A percentile compares a stretch with the other conserved stretches of the same genome.
Conservation (phyloP, 2,329 filamentous ascomycete species). For the Fusarium sp. region DNA sequence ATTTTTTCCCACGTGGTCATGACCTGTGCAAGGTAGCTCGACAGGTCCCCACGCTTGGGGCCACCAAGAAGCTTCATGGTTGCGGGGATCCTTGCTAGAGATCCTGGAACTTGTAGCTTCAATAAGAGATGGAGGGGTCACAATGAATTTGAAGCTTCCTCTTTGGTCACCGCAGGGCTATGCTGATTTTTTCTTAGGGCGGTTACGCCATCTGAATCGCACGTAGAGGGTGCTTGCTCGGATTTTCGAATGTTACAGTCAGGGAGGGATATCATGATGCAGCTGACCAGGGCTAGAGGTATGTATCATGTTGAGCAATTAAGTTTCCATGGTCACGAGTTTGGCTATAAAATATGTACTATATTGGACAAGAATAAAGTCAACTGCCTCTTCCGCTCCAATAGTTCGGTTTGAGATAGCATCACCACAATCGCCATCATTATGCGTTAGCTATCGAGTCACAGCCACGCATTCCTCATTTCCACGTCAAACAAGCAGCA, state of each 20-base stretch:
- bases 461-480: slow-evolving; percentile 5
- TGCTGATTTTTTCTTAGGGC: slow-evolving; percentile 13
- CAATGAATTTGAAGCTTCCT: slow-evolving; percentile 22
- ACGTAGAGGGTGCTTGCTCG: slow-evolving; percentile 4
- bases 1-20: slow-evolving; percentile 26
- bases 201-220: slow-evolving; percentile 12
- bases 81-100: slow-evolving; percentile 22
- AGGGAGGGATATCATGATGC: background rate
- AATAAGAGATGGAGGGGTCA: slow-evolving; percentile 15
- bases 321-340: too few species aligned
- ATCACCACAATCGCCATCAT: background rate
- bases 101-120: slow-evolving; percentile 19
- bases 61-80: slow-evolving; percentile 17
- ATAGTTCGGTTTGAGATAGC: background rate
- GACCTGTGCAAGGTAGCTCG: slow-evolving; percentile 26
- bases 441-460: slow-evolving; percentile 12
- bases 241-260: slow-evolving; percentile 10
- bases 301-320: too few species aligned
- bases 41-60: slow-evolving; percentile 32
- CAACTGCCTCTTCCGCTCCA: background rate
- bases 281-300: background rate
- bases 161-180: slow-evolving; percentile 23
- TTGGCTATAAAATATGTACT: too few species aligned
- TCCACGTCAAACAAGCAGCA: slow-evolving; percentile 5
- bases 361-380: background rate